Conservation (phyloP, 192 early-diverging fungal genomes). For the Podila verticillata region DNA sequence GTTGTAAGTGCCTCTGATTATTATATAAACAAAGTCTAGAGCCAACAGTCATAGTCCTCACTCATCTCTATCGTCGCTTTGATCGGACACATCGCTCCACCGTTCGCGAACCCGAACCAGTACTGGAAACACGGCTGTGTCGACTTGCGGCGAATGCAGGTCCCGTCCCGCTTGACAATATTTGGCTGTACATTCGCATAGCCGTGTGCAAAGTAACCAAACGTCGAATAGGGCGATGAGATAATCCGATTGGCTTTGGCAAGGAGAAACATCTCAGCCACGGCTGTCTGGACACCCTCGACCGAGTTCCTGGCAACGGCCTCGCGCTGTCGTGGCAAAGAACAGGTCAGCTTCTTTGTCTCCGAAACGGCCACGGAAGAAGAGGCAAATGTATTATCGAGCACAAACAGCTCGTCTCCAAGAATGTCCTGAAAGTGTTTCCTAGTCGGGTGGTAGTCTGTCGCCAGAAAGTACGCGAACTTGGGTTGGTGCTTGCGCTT, state of each 20-base stretch:
- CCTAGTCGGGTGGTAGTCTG: slow-evolving; percentile 40
- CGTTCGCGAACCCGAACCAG: slow-evolving; percentile 51
- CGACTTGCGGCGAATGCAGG: slow-evolving; percentile 31
- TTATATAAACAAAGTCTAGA: neutral
- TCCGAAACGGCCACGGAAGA: neutral
- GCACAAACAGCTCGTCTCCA: slow-evolving; percentile 37
- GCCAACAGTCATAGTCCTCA: slow-evolving; percentile 53
- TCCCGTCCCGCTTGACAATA: slow-evolving; percentile 43
- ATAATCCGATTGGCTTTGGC: slow-evolving; percentile 38
- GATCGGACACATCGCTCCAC: slow-evolving; percentile 24
- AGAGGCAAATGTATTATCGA: slow-evolving; percentile 28
- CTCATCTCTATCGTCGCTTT: slow-evolving; percentile 38
- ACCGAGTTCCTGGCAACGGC: slow-evolving; percentile 41
- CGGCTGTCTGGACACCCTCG: slow-evolving; percentile 38
- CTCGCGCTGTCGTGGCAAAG: slow-evolving; percentile 5
- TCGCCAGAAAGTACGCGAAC: slow-evolving; percentile 41
- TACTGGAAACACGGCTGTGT: slow-evolving; percentile 51
- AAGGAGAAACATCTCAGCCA: slow-evolving; percentile 43
- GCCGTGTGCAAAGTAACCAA: slow-evolving; percentile 45
- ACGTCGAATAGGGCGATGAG: slow-evolving; percentile 45
- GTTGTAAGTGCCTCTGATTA: too few species aligned
- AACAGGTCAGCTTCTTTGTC: neutral
- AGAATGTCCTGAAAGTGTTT: slow-evolving; percentile 34
- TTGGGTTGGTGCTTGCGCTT: neutral
- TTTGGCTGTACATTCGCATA: slow-evolving; percentile 44